These are phyloP conservation scores for Irpex sp. DNA, from an alignment of 1,284 basidiomycete genomes.

Conservation along the genomic window DNA sequence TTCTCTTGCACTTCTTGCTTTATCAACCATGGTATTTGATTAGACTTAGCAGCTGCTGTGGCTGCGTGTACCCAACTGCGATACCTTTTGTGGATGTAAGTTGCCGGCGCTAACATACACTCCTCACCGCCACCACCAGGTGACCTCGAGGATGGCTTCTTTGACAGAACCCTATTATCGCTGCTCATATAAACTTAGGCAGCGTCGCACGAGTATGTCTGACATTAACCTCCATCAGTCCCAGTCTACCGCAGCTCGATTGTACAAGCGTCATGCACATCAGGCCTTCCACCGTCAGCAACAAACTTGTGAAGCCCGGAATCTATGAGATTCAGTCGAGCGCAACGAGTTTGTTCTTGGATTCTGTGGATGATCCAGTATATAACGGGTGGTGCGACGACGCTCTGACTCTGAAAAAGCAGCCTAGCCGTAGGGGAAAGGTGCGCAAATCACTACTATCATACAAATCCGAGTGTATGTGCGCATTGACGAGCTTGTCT, in stretches of 20 bases:
- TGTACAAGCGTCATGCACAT: background rate
- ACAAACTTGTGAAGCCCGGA: background rate
- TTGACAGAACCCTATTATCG: background rate
- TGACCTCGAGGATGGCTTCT: background rate
- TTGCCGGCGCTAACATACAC: too few species aligned
- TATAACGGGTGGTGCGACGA: slow-evolving; percentile 9
- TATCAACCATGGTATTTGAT: too few species aligned
- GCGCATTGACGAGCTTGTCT: background rate
- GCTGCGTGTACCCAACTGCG: too few species aligned
- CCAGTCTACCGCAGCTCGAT: background rate
- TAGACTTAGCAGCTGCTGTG: too few species aligned
- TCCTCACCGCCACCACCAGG: background rate
- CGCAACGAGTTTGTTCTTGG: background rate
- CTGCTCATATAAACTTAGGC: background rate
- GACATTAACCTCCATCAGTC: background rate
- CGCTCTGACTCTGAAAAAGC: background rate
- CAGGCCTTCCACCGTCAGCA: background rate
- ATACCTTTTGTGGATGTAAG: too few species aligned
- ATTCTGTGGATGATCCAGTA: background rate
- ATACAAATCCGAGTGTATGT: background rate
- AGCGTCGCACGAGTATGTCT: background rate
- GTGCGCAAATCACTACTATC: background rate
- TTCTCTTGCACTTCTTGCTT: too few species aligned
- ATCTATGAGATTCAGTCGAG: slow-evolving; percentile 7
- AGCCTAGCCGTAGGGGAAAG: slow-evolving; percentile 1